phyloP scores from a whole-genome alignment of 805 yeast genomes.

The Zygoascus biomembranicola region DNA sequence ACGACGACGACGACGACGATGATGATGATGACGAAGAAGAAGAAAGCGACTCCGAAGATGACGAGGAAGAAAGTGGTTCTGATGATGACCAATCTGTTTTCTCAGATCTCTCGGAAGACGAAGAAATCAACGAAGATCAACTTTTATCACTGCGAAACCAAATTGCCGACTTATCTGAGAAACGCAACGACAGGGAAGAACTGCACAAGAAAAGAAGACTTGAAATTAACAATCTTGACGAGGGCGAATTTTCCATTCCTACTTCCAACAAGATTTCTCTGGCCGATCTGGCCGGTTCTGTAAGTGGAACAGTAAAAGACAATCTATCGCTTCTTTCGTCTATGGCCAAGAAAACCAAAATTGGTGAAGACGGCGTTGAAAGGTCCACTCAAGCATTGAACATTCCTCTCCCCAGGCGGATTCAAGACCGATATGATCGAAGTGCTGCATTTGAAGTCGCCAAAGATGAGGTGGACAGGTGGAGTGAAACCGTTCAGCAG shows the following conservation, averaged over 20 bases:
- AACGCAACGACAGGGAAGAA: not conserved
- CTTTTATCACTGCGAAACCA: constrained; percentile 33
- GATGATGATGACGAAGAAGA: constrained; percentile 15
- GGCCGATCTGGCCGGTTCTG: constrained; percentile 63
- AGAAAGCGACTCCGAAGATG: constrained; percentile 8
- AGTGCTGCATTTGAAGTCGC: constrained; percentile 86
- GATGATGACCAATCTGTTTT: constrained; percentile 10
- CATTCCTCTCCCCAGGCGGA: constrained; percentile 78
- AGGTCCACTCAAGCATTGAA: constrained; percentile 39
- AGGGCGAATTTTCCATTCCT: constrained; percentile 64
- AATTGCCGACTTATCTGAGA: constrained; percentile 20
- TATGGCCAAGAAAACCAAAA: constrained; percentile 27
- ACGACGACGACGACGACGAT: constrained; percentile 14
- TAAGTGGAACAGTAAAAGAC: constrained; percentile 38
- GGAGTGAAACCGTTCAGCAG: constrained; percentile 76
- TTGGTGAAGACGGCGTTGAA: constrained; percentile 24
- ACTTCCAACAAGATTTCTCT: constrained; percentile 55
- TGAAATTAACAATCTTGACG: constrained; percentile 47
- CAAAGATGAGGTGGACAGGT: constrained; percentile 74
- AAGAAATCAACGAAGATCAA: constrained; percentile 43
- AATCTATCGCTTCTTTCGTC: constrained; percentile 34
- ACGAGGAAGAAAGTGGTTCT: constrained; percentile 13
- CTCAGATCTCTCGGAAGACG: constrained; percentile 34
- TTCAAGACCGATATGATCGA: constrained; percentile 79
- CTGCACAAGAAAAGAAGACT: constrained; percentile 33